Conservation (phyloP, 306 rosid genomes). For the Medicago truncatula region MtrunA17r5.0-ANR NC_053049.1:34061501-34062000, state of each 20-base stretch:
- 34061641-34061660: constrained; percentile 45
- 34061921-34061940: constrained; percentile 82
- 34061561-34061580: constrained; percentile 34
- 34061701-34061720: constrained; percentile 38
- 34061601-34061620: constrained; percentile 16
- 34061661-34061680: constrained; percentile 85
- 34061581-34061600: neutral
- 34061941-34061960: constrained; percentile 71
- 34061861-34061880: constrained; percentile 78
- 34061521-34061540: constrained; percentile 42
- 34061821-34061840: constrained; percentile 55
- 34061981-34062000: constrained; percentile 51
- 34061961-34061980: constrained; percentile 75
- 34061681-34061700: constrained; percentile 86
- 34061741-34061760: neutral
- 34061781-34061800: neutral
- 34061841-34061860: constrained; percentile 70
- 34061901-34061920: constrained; percentile 66
- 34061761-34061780: no score
- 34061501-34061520: constrained; percentile 44
- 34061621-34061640: neutral
- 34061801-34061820: neutral
- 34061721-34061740: neutral
- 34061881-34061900: constrained; percentile 89
- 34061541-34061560: constrained; percentile 40